Percentiles rank a stretch among this genome's conserved stretches.
These are phyloP conservation scores for Pseudozyma sp. DNA, from an alignment of 1,284 basidiomycete species.

Conservation along the genomic window DNA sequence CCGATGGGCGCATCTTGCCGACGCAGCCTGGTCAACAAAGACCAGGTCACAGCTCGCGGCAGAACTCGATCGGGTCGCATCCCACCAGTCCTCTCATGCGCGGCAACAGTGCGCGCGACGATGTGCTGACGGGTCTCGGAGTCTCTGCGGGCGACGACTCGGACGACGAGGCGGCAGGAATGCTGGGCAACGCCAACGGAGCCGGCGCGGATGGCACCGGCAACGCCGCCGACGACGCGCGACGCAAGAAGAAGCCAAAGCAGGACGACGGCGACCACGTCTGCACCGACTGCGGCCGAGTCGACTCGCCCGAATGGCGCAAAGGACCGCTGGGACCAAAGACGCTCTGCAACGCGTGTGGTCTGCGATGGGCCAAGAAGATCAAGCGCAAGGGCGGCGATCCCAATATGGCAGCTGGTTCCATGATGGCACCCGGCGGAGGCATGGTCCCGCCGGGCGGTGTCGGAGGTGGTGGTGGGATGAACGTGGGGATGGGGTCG, in stretches of 20 bases:
- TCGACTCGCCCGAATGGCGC: slow-evolving; percentile 67
- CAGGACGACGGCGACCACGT: slow-evolving; percentile 63
- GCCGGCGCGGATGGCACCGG: slow-evolving; percentile 15
- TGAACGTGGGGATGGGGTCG: slow-evolving; percentile 28
- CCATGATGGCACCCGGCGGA: slow-evolving; percentile 31
- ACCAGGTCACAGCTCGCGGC: slow-evolving; percentile 26
- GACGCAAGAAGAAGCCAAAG: slow-evolving; percentile 57
- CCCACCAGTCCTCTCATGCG: slow-evolving; percentile 48
- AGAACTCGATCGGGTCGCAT: slow-evolving; percentile 42
- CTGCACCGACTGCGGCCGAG: slow-evolving; percentile 64
- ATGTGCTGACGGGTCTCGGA: slow-evolving; percentile 37
- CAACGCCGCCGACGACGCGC: slow-evolving; percentile 31
- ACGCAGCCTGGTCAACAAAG: slow-evolving; percentile 7
- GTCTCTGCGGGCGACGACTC: slow-evolving; percentile 41
- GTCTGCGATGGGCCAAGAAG: slow-evolving; percentile 66
- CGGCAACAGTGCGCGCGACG: slow-evolving; percentile 32
- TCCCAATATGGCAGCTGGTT: slow-evolving; percentile 38
- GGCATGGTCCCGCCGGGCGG: slow-evolving; percentile 25
- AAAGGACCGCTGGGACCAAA: slow-evolving; percentile 65
- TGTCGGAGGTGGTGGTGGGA: slow-evolving; percentile 11
- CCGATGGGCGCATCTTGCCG: slow-evolving; percentile 31
- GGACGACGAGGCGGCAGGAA: slow-evolving; percentile 35
- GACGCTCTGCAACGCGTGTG: slow-evolving; percentile 65
- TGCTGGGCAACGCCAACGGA: slow-evolving; percentile 6
- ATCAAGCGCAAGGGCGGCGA: slow-evolving; percentile 64